Evolutionary conservation across 148 eudicot genomes (phyloP), one percentile per base, ranked within the genome.

Genomic region (Nyssa sinensis): DNA sequence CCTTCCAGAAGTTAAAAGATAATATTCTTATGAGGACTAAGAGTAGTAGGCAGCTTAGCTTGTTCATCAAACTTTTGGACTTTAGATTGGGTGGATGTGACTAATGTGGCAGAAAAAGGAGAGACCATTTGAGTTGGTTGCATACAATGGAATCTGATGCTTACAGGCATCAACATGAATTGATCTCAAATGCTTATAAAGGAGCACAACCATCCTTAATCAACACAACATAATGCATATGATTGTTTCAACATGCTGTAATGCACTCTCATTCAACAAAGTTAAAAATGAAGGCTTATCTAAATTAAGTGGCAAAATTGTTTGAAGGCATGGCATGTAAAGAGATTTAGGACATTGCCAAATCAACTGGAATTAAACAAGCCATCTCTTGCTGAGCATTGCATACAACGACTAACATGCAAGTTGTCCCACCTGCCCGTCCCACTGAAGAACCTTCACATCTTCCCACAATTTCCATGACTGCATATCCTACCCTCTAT

Each of bases 101-200:
- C 49, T 64, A 64, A 74, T 30, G 64, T 61, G 19, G 64, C 34
- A 65, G 27, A 32, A 59, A 29, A n/a, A 17, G 19, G 62, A 69
- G 62, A 47, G 19, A 61, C 1, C 49, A 3, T 44, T n/a, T 25
- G 44, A 34, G 37, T 10, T 21, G 39, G 47, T 63, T 73, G 75
- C 65, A 44, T 49, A 37, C 6, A 24, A 28, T 58, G 71, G 81
- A 78, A 78, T 78, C 81, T 73, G 81, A 78, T 78, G 62, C 81
- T 47, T 3, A 66, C 21, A 65, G n/a, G 59, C 75, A 65, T 37
- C 41, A 55, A 65, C 7, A 27, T 62, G 33, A 62, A 44, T 44
- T n/a, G n/a, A n/a, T 44, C 51, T 44, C 51, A 44, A 12, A 1
- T 44, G 51, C 51, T 44, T 44, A 44, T 44, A 19, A 44, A 44